A percentile compares a stretch with the other conserved stretches of the same genome.
Evolutionary conservation across 352 stramenopile genomes (phyloP).

Genomic region (Globisporangium yorkense): DNA sequence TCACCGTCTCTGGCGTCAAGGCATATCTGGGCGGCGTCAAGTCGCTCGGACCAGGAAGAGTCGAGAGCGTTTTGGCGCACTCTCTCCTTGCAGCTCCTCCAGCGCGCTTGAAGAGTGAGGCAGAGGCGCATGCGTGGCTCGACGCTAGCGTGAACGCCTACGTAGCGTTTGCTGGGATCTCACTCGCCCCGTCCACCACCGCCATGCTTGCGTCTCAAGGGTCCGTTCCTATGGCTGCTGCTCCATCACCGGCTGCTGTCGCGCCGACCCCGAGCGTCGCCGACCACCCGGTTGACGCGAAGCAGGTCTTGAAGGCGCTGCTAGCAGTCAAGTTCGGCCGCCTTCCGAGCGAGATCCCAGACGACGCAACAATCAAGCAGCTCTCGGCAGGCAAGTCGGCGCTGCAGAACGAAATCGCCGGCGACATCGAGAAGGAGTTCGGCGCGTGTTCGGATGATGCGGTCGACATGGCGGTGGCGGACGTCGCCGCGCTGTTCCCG

Average conservation of each 20-base stretch:
- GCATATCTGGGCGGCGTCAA: constrained; percentile 53
- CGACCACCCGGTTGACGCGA: constrained; percentile 62
- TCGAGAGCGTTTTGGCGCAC: constrained; percentile 76
- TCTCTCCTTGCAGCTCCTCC: constrained; percentile 52
- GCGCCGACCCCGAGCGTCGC: constrained; percentile 41
- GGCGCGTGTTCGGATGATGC: constrained; percentile 67
- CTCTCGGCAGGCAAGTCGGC: constrained; percentile 76
- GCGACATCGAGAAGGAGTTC: constrained; percentile 85
- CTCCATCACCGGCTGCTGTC: constrained; percentile 23
- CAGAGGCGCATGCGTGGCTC: constrained; percentile 74
- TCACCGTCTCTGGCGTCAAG: constrained; percentile 78
- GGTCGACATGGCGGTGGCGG: constrained; percentile 66
- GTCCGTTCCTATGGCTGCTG: background rate
- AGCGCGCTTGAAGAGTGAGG: constrained; percentile 64
- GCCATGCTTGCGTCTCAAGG: background rate
- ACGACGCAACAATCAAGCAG: constrained; percentile 71
- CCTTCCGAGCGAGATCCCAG: constrained; percentile 53
- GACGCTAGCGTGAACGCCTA: constrained; percentile 69
- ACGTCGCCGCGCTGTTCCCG: constrained; percentile 64
- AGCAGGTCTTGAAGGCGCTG: constrained; percentile 73
- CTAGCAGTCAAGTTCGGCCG: constrained; percentile 76
- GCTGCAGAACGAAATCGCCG: constrained; percentile 87
- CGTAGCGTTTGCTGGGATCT: constrained; percentile 65
- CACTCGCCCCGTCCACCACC: constrained; percentile 25
- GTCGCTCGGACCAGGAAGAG: constrained; percentile 54